These are phyloP conservation scores for Starmerella floricola DNA, from an alignment of 805 yeast species.

Conservation along the genomic window DNA sequence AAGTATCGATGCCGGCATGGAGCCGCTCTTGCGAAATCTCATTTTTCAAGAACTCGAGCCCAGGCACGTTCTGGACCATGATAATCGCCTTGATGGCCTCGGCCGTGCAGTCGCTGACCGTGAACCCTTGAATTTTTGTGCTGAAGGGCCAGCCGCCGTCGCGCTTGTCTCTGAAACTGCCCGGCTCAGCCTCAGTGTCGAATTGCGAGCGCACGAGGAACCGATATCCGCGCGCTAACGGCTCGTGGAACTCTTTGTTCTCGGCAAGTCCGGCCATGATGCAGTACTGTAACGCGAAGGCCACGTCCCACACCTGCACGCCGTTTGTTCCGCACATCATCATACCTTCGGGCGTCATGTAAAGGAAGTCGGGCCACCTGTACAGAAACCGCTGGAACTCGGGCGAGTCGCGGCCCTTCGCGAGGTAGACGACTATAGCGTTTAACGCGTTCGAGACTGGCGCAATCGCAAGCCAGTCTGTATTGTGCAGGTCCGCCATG, in stretches of 20 bases:
- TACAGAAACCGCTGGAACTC: constrained; percentile 44
- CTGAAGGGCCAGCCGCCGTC: constrained; percentile 94
- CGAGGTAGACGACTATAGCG: constrained; percentile 54
- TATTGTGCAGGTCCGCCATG: constrained; percentile 61
- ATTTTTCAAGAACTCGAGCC: constrained; percentile 38
- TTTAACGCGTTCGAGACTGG: constrained; percentile 86
- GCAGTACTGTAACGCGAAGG: constrained; percentile 77
- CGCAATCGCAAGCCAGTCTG: constrained; percentile 76
- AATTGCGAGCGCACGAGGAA: constrained; percentile 78
- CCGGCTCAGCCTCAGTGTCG: constrained; percentile 61
- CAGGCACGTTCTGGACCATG: constrained; percentile 66
- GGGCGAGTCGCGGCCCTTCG: constrained; percentile 57
- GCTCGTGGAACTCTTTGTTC: constrained; percentile 48
- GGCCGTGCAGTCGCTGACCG: constrained; percentile 94
- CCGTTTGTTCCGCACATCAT: constrained; percentile 96
- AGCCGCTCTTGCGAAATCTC: constrained; percentile 46
- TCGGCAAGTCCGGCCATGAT: constrained; percentile 70
- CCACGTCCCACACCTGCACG: constrained; percentile 92
- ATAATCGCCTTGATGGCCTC: constrained; percentile 87
- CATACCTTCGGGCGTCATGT: constrained; percentile 83
- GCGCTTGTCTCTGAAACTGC: constrained; percentile 71
- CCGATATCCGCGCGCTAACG: constrained; percentile 52
- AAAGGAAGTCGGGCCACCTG: constrained; percentile 63
- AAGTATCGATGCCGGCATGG: constrained; percentile 59
- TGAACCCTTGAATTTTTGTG: constrained; percentile 89